These are phyloP conservation scores for Tricholoma hemisulphureum DNA, from an alignment of 768 basidiomycete genomes.

Conservation along the genomic window DNA sequence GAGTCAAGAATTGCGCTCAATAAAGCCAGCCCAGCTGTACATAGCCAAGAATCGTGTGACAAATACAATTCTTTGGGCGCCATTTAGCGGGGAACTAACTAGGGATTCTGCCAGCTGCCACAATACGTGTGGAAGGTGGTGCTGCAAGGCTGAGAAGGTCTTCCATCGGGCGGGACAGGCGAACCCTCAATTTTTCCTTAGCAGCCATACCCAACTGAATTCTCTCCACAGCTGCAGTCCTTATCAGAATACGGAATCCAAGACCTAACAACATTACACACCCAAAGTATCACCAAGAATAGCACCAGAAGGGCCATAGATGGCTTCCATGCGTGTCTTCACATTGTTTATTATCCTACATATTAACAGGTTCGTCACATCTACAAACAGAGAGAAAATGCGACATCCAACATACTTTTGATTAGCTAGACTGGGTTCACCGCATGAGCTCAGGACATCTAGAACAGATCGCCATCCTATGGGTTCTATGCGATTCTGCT, in stretches of 20 bases:
- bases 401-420: constrained; percentile 34
- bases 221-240: constrained; percentile 4
- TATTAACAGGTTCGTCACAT: constrained; percentile 5
- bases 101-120: no score
- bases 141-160: constrained; percentile 6
- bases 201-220: constrained; percentile 8
- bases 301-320: constrained; percentile 4
- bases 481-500: constrained; percentile 63
- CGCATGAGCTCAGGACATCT: constrained; percentile 45
- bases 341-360: constrained; percentile 21
- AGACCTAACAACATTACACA: constrained; percentile 4
- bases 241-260: constrained; percentile 5
- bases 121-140: no score
- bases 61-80: no score
- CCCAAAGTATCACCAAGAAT: constrained; percentile 7
- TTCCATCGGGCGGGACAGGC: constrained; percentile 4
- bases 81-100: no score
- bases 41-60: no score
- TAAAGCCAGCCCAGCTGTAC: no score
- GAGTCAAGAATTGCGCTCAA: no score
- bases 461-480: constrained; percentile 67
- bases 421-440: constrained; percentile 33
- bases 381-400: not conserved
- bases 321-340: constrained; percentile 18
- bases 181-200: constrained; percentile 10